Evolutionary conservation across 345 rosid genomes (phyloP).

Genomic region (Firmiana major): DNA sequence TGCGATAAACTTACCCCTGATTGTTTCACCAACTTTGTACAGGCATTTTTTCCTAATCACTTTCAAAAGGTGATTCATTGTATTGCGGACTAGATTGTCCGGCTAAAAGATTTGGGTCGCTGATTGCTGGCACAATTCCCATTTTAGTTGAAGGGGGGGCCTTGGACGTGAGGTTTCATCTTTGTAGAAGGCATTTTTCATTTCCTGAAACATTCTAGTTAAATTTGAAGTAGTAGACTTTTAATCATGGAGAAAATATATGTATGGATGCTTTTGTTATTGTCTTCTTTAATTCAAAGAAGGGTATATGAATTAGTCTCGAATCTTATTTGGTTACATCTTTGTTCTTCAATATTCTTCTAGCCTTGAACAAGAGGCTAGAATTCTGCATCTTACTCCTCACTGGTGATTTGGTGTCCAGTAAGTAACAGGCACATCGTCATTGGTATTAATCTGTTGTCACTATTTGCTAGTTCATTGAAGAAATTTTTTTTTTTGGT

Average conservation of each 20-base stretch:
- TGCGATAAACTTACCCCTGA: conserved; percentile 25
- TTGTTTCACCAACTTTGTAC: conserved; percentile 33
- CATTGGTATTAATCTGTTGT: not conserved
- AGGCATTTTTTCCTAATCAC: conserved; percentile 35
- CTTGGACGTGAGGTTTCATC: conserved; percentile 1
- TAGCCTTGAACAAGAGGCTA: not conserved
- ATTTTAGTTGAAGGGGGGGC: conserved; percentile 8
- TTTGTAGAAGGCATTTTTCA: conserved; percentile 6
- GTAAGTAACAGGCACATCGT: not conserved
- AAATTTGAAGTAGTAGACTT: conserved; percentile 16
- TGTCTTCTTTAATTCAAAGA: conserved; percentile 27
- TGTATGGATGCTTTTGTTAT: conserved; percentile 17
- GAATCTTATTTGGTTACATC: conserved; percentile 14
- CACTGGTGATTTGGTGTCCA: too few species aligned
- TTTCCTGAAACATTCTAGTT: conserved; percentile 13
- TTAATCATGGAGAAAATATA: conserved; percentile 3
- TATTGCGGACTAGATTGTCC: conserved; percentile 24
- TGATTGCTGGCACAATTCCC: conserved; percentile 21
- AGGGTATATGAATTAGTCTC: conserved; percentile 28
- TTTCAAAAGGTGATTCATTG: conserved; percentile 23
- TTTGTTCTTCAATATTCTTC: not conserved
- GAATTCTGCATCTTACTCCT: not conserved
- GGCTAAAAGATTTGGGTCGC: conserved; percentile 28
- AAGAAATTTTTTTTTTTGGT: too few species aligned
- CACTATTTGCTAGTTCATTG: not conserved